Evolutionary conservation across 768 basidiomycete species (phyloP), one percentile per base, ranked within the genome.

Genomic region (Baorangia bicolor): DNA sequence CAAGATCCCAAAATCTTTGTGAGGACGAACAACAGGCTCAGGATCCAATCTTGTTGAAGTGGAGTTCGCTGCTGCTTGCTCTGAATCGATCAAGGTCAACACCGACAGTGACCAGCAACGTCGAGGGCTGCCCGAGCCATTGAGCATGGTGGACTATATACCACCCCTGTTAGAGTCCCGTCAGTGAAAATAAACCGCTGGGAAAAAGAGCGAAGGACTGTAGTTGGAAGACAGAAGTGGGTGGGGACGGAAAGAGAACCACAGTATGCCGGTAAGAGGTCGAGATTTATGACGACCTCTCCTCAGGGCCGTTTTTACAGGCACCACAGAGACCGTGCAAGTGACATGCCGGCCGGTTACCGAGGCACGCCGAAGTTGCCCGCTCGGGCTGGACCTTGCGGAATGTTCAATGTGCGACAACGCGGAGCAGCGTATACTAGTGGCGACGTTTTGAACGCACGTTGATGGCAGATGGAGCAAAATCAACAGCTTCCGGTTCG

Each of bases 1-100:
- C 39, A 84, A 67, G 59, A 83, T 73, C 28, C 75, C 74, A 44
- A 82, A 81, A 59, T 71, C 67, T 11, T 56, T 71, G 46, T 25
- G 66, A 18, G 23, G 39, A 5, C 2, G 11, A 28, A 25, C 10
- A 7, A 6, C 16, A 4, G 43, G 23, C 7, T 23, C 47, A 25
- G 30, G 7, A 9, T 47, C 38, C 45, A 47, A n/a, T 3, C 33
- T 11, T 10, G 25, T 50, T 28, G 56, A 34, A 31, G 30, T 38
- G 12, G 43, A 25, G 20, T 21, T 37, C 13, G 33, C 4, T 21
- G 25, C 14, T 35, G 40, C 35, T n/a, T 53, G 49, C 25, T 64
- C 54, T 33, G 49, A 25, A 28, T 62, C 57, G 40, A 47, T 44
- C 27, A 64, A 27, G 5, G 59, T 56, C 16, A 56, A 34, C 33